Evolutionary conservation across 2,329 filamentous ascomycete species (phyloP).

Genomic region (Aschersonia sp.): DNA sequence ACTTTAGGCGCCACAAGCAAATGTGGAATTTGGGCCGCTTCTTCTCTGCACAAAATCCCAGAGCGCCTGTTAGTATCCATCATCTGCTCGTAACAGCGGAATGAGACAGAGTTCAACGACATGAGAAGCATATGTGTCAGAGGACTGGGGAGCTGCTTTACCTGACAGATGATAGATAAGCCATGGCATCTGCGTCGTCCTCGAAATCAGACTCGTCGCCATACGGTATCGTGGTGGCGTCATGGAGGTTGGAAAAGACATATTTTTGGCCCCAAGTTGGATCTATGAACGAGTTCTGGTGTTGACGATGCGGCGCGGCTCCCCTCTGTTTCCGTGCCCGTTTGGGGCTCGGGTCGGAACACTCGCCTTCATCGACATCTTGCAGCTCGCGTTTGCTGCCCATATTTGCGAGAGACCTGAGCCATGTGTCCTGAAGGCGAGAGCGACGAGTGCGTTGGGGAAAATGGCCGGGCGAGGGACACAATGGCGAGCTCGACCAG

Average conservation of each 20-base stretch:
- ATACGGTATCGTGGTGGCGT: slow-evolving; percentile 25
- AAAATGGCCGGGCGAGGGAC: too few relatives aligned
- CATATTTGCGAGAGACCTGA: slow-evolving; percentile 11
- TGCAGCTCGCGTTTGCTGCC: slow-evolving; percentile 19
- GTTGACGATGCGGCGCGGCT: slow-evolving; percentile 22
- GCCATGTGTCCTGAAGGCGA: not conserved
- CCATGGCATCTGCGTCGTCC: slow-evolving; percentile 51
- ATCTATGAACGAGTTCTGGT: slow-evolving; percentile 35
- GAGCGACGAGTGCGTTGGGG: not conserved
- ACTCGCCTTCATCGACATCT: slow-evolving; percentile 15
- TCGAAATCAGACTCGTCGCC: slow-evolving; percentile 52
- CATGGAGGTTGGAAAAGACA: slow-evolving; percentile 51
- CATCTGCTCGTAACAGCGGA: not conserved
- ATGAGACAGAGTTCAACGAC: slow-evolving; percentile 1
- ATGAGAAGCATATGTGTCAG: not conserved
- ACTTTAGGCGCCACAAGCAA: slow-evolving; percentile 49
- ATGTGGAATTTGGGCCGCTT: slow-evolving; percentile 61
- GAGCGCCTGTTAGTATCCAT: slow-evolving; percentile 6
- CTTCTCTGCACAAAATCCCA: slow-evolving; percentile 47
- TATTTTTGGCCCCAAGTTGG: slow-evolving; percentile 57
- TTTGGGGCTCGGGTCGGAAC: slow-evolving; percentile 11
- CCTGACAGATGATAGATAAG: slow-evolving; percentile 59
- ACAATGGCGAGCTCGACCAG: too few relatives aligned
- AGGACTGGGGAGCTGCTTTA: slow-evolving; percentile 19
- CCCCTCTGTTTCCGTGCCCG: slow-evolving; percentile 10